phyloP scores from a whole-genome alignment of 2,329 filamentous ascomycete genomes.

The Claviceps arundinis region DNA sequence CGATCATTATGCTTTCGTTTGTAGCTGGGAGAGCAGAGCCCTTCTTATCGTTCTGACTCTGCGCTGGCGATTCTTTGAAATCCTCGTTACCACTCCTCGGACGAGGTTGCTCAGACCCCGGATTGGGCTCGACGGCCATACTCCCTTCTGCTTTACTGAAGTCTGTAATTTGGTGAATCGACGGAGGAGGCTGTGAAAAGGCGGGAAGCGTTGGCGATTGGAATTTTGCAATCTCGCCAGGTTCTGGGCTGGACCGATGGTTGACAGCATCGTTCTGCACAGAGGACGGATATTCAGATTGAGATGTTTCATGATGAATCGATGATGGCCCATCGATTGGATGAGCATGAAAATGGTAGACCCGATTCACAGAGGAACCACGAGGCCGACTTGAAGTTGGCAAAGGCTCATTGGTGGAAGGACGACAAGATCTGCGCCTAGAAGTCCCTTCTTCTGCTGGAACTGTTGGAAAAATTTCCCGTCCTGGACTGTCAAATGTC shows the following conservation, averaged over 20 bases:
- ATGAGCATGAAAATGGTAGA: background rate
- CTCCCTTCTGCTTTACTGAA: background rate
- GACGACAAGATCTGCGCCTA: background rate
- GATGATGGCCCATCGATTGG: background rate
- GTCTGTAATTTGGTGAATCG: background rate
- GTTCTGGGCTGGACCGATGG: too few species aligned
- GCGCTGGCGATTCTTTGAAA: too few species aligned
- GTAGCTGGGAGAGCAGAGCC: too few species aligned
- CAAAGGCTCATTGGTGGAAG: background rate
- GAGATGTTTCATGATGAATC: background rate
- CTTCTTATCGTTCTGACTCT: too few species aligned
- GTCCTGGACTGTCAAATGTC: background rate
- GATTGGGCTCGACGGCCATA: background rate
- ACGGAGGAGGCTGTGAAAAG: background rate
- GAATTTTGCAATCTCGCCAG: background rate
- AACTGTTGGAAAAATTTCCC: background rate
- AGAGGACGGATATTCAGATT: background rate
- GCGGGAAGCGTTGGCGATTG: background rate
- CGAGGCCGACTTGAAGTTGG: background rate
- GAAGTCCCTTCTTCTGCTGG: constrained; percentile 7
- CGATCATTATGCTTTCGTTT: too few species aligned
- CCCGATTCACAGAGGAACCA: background rate
- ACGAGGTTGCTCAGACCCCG: background rate
- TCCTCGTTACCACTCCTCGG: too few species aligned
- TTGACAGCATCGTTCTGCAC: too few species aligned